Conservation (phyloP, 371 early-diverging fungal genomes). For the Dichotomocladium elegans region DNA sequence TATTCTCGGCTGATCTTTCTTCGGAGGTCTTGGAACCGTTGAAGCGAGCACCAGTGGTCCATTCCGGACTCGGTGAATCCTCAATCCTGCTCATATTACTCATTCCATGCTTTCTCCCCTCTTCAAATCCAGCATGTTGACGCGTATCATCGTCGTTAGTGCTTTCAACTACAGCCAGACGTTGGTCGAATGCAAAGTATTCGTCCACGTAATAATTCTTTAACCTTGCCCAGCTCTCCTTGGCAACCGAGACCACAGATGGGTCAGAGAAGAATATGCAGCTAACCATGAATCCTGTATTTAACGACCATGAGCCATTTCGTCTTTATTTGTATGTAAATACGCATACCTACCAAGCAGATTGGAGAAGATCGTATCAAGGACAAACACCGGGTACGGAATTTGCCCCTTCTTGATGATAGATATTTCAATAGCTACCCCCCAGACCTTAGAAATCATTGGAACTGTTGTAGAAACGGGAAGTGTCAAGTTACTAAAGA, state of each 20-base stretch:
- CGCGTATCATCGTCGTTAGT: no score
- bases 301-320: neutral
- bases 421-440: slow-evolving; percentile 27
- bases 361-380: slow-evolving; percentile 26
- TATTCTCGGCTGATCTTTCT: no score
- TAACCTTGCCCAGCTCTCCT: slow-evolving; percentile 1
- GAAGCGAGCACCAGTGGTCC: no score
- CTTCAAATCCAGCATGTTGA: no score
- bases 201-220: slow-evolving; percentile 29
- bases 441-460: slow-evolving; percentile 30
- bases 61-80: no score
- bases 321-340: neutral
- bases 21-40: no score
- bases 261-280: slow-evolving; percentile 38
- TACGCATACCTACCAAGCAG: slow-evolving; percentile 31
- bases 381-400: slow-evolving; percentile 21
- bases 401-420: neutral
- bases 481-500: neutral
- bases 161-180: no score
- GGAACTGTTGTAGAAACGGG: slow-evolving; percentile 19
- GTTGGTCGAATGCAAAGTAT: slow-evolving; percentile 15
- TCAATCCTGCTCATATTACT: no score
- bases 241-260: slow-evolving; percentile 16
- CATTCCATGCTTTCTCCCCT: no score
- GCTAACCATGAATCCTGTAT: slow-evolving; percentile 28